Evolutionary conservation across 1,284 basidiomycete genomes (phyloP).

Genomic region (Malassezia psittaci): DNA sequence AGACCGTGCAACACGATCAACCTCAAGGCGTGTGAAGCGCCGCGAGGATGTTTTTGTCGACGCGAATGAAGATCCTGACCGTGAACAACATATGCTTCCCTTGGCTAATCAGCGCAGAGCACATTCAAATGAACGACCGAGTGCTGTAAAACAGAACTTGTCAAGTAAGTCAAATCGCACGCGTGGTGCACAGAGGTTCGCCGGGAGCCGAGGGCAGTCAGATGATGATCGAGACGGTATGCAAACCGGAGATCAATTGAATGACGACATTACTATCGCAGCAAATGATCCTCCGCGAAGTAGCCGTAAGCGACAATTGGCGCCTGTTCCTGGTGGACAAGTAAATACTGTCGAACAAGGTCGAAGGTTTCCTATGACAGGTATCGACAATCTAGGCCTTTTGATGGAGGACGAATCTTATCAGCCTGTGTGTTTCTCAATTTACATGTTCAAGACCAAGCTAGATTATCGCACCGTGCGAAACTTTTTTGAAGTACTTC

Average conservation of each 20-base stretch:
- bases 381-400: slow-evolving; percentile 44
- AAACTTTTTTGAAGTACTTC: slow-evolving; percentile 41
- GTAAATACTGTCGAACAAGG: slow-evolving; percentile 13
- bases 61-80: no score
- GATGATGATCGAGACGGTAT: neutral
- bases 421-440: slow-evolving; percentile 44
- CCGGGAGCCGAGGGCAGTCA: no score
- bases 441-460: slow-evolving; percentile 43
- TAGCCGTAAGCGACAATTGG: slow-evolving; percentile 6
- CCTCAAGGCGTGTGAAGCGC: no score
- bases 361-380: slow-evolving; percentile 31
- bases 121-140: no score
- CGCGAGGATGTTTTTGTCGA: no score
- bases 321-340: slow-evolving; percentile 7
- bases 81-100: no score
- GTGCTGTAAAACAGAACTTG: no score
- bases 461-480: slow-evolving; percentile 39
- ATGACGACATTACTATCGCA: neutral
- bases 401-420: slow-evolving; percentile 44
- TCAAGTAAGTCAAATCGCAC: no score
- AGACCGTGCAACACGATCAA: no score
- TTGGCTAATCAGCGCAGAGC: no score
- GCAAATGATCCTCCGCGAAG: slow-evolving; percentile 11
- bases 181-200: no score
- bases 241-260: neutral